Evolutionary conservation across 2,329 filamentous ascomycete genomes (phyloP), one percentile per base, ranked within the genome.

Genomic region (Stagonosporopsis chrysanthemi): DNA sequence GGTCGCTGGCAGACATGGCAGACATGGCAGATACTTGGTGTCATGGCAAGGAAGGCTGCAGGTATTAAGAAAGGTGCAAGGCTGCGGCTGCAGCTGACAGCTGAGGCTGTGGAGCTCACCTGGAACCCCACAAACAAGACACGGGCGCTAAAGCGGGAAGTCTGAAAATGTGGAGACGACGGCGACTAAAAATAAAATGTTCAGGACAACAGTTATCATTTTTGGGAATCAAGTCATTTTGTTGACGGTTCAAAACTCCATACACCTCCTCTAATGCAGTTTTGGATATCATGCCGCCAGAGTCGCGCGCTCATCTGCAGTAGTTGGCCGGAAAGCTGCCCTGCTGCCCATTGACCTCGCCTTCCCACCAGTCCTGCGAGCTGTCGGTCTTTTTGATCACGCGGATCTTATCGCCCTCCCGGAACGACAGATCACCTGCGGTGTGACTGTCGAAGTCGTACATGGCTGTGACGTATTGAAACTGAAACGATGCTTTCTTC

Each of bases 261-360:
- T 54, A 64, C 62, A 48, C 60, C 64, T 51, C 50, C 45, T 67
- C 58, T 65, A 62, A 67, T 68, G 66, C 64, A 67, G 46, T 62
- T 62, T 64, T 67, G 62, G 58, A 61, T 64, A 68, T 67, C 61
- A 54, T 47, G 14, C 35, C 29, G 28, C 47, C 48, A 33, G 8
- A 11, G 3, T 39, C 19, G 15, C n/a, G 28, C 8, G 17, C 26
- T 33, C 58, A 77, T 50, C 83, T 83, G 70, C 89, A 91, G 77
- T 96, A 96, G 75, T 96, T 96, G 6, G 91, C 91, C 1, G 91
- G 91, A 72, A 96, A 96, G 64, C 81, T 87, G 3, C 91, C 91
- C 70, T 82, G 84, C 24, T 80, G 74, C 0, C 91, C 91, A 38
- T 81, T 80, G 14, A 93, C 62, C 75, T 95, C 90, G 12, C 91